A percentile compares a stretch with the other conserved stretches of the same genome.
Conservation (phyloP, 2,329 filamentous ascomycete genomes). For the Zopfia rhizophila region DNA sequence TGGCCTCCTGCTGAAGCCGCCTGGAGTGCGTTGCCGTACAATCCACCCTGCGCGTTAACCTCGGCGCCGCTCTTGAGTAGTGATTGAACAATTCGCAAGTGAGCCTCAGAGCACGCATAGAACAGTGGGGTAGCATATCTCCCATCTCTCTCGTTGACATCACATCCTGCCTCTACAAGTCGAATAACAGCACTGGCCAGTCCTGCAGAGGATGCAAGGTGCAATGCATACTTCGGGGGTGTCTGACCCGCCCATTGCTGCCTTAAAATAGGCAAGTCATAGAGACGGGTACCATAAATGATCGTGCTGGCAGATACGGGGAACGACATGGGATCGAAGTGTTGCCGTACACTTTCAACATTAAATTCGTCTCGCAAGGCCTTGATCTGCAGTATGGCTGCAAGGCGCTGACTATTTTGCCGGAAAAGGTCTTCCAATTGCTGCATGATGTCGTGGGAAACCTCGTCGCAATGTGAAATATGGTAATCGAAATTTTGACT, state of each 20-base stretch:
- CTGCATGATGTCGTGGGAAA: constrained; percentile 2
- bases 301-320: constrained; percentile 25
- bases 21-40: constrained; percentile 11
- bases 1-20: constrained; percentile 12
- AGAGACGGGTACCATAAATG: constrained; percentile 25
- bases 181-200: constrained; percentile 12
- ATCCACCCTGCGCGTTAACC: constrained; percentile 11
- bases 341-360: neutral
- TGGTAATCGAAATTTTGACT: constrained; percentile 25
- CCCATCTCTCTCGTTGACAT: constrained; percentile 19
- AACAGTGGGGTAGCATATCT: constrained; percentile 15
- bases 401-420: constrained; percentile 16
- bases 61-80: constrained; percentile 2
- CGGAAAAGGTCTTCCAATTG: constrained; percentile 19
- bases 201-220: constrained; percentile 25
- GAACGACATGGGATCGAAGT: constrained; percentile 21
- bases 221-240: constrained; percentile 28
- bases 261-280: constrained; percentile 19
- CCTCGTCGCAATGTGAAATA: constrained; percentile 10
- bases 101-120: constrained; percentile 3
- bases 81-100: constrained; percentile 7
- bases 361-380: constrained; percentile 1
- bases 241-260: constrained; percentile 17
- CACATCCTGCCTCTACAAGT: constrained; percentile 20
- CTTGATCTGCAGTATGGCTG: constrained; percentile 26